Evolutionary conservation across 305 asterid species (phyloP).

Genomic region (Fraxinus baroniana): DNA sequence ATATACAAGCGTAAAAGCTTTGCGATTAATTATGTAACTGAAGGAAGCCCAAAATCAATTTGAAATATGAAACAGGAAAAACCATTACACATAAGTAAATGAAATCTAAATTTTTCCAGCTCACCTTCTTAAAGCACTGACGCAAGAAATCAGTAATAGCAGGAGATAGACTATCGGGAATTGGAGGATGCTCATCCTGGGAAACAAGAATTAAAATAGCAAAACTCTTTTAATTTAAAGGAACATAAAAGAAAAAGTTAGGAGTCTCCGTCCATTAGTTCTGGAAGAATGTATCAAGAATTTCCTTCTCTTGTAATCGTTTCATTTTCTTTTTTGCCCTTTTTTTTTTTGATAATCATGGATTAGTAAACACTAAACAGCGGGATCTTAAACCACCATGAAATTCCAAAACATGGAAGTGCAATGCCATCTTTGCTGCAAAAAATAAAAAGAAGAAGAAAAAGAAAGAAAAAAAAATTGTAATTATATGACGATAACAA

Average conservation of each 20-base stretch:
- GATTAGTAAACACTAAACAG: slow-evolving; percentile 9
- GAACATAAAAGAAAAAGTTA: slow-evolving; percentile 23
- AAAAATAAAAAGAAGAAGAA: neutral
- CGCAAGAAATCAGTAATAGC: slow-evolving; percentile 89
- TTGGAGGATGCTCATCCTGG: slow-evolving; percentile 98
- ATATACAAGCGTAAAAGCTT: neutral
- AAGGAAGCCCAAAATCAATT: neutral
- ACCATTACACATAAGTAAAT: slow-evolving; percentile 14
- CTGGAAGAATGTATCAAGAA: neutral
- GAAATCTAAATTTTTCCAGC: slow-evolving; percentile 23
- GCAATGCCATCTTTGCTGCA: slow-evolving; percentile 20
- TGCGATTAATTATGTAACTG: neutral
- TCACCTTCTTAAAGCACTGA: slow-evolving; percentile 98
- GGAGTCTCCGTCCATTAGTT: slow-evolving; percentile 3
- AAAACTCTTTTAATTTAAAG: slow-evolving; percentile 20
- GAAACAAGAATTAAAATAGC: slow-evolving; percentile 27
- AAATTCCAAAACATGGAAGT: slow-evolving; percentile 14
- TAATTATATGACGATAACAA: neutral
- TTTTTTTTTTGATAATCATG: neutral
- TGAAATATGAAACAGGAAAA: neutral
- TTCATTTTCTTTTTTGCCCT: neutral
- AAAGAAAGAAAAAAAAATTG: neutral
- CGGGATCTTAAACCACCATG: neutral
- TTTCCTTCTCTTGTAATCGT: neutral
- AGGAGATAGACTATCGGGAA: slow-evolving; percentile 93